Conservation (phyloP, 2,329 filamentous ascomycete species). For the Thielaviopsis euricoi region DNA sequence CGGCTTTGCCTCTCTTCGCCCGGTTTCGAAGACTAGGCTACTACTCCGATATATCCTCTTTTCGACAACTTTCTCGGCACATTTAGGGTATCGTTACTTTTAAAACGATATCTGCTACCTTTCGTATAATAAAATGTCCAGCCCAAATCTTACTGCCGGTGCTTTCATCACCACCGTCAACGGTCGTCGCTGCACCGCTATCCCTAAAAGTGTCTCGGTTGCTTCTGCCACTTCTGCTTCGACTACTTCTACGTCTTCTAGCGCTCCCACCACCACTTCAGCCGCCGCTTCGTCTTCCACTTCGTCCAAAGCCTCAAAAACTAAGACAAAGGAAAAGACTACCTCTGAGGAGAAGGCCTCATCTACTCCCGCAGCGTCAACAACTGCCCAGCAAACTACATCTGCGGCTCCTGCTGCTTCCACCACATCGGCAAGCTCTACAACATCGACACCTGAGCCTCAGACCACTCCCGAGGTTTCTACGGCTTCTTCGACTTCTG, state of each 20-base stretch:
- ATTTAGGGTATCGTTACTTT: no score
- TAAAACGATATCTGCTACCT: no score
- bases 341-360: conserved; percentile 12
- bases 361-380: conserved; percentile 2
- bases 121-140: conserved; percentile 23
- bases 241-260: conserved; percentile 9
- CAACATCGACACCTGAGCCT: background rate
- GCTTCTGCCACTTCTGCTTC: conserved; percentile 14
- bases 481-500: background rate
- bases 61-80: no score
- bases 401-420: background rate
- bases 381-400: conserved; percentile 9
- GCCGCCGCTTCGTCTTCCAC: conserved; percentile 10
- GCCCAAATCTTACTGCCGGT: conserved; percentile 26
- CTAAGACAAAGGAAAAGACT: conserved; percentile 1
- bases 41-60: no score
- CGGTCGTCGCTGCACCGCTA: conserved; percentile 36
- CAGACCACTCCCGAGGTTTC: conserved; percentile 4
- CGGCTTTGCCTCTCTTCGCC: no score
- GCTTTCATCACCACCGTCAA: conserved; percentile 32
- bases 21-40: no score
- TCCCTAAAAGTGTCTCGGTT: conserved; percentile 23
- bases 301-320: no score
- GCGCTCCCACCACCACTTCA: no score
- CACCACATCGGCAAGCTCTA: background rate